phyloP scores from a whole-genome alignment of 1,139 yeast species.

The Nakaseomyces sp. region DNA sequence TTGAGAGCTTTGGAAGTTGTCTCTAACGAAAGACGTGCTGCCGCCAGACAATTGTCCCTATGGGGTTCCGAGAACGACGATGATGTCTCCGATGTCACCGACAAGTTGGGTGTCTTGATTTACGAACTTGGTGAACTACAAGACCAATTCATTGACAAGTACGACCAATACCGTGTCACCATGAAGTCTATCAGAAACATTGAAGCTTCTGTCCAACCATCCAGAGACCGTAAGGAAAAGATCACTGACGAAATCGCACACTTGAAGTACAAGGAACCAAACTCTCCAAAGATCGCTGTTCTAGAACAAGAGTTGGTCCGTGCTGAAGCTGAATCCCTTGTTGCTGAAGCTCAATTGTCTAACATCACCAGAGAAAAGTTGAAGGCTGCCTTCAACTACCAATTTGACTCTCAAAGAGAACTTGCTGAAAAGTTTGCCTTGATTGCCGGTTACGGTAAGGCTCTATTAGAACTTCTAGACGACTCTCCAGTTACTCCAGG shows the following conservation, averaged over 20 bases:
- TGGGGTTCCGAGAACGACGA: slow-evolving; percentile 87
- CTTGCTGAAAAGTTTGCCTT: slow-evolving; percentile 76
- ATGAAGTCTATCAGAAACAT: slow-evolving; percentile 74
- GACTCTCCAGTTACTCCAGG: slow-evolving; percentile 86
- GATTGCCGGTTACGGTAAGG: slow-evolving; percentile 86
- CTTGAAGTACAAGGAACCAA: slow-evolving; percentile 76
- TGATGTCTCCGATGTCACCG: slow-evolving; percentile 77
- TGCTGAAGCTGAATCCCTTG: slow-evolving; percentile 84
- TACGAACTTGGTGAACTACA: slow-evolving; percentile 81
- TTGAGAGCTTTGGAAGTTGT: slow-evolving; percentile 73
- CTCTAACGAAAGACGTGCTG: slow-evolving; percentile 70
- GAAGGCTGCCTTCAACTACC: slow-evolving; percentile 77
- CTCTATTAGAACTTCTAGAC: slow-evolving; percentile 69
- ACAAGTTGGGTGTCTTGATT: slow-evolving; percentile 73
- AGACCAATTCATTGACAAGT: slow-evolving; percentile 78
- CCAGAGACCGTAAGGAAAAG: slow-evolving; percentile 78
- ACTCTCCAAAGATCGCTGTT: slow-evolving; percentile 70
- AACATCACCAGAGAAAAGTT: slow-evolving; percentile 81
- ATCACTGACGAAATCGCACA: slow-evolving; percentile 78
- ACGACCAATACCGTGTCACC: slow-evolving; percentile 79
- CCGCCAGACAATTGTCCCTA: slow-evolving; percentile 70
- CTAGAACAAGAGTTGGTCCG: slow-evolving; percentile 83
- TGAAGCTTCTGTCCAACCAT: slow-evolving; percentile 81
- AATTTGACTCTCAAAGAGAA: slow-evolving; percentile 75
- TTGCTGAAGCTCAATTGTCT: slow-evolving; percentile 84